Evolutionary conservation across 495 filamentous ascomycete species (phyloP).

Genomic region (Ramalina intermedia): DNA sequence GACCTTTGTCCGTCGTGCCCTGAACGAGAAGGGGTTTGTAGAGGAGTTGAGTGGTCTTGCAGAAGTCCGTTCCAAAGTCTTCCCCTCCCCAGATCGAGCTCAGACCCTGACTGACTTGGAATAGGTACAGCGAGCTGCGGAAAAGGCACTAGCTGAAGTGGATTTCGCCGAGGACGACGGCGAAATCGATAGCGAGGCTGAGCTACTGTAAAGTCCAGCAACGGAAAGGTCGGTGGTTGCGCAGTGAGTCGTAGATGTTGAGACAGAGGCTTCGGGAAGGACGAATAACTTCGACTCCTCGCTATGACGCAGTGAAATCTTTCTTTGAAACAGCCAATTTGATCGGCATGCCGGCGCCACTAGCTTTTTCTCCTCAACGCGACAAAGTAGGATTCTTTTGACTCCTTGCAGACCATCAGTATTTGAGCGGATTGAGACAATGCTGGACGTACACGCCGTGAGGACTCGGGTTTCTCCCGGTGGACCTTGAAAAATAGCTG

Average conservation of each 20-base stretch:
- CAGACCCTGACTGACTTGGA: constrained; percentile 14
- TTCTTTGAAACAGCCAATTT: too few species aligned
- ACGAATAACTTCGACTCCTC: too few species aligned
- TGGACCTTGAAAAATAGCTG: constrained; percentile 64
- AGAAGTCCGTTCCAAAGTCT: constrained; percentile 42
- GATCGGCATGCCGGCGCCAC: constrained; percentile 22
- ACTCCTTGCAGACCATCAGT: constrained; percentile 47
- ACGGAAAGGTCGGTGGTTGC: too few species aligned
- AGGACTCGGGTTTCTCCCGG: constrained; percentile 79
- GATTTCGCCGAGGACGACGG: constrained; percentile 39
- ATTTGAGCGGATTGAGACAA: not conserved
- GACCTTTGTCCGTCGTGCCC: constrained; percentile 75
- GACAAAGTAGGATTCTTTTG: constrained; percentile 77
- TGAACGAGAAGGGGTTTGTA: constrained; percentile 75
- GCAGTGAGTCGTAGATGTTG: too few species aligned
- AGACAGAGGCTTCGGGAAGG: too few species aligned
- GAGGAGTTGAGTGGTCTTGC: constrained; percentile 82
- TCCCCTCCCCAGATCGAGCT: not conserved
- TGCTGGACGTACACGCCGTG: constrained; percentile 53
- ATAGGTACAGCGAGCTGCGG: constrained; percentile 60
- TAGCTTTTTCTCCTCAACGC: constrained; percentile 45
- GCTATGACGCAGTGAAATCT: too few species aligned
- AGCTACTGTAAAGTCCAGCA: constrained; percentile 15
- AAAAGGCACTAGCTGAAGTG: constrained; percentile 45
- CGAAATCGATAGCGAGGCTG: constrained; percentile 29